Percentiles rank a stretch among this genome's conserved stretches.
Conservation (phyloP, 2,329 filamentous ascomycete species). For the Cucurbitaria berberidis region DNA sequence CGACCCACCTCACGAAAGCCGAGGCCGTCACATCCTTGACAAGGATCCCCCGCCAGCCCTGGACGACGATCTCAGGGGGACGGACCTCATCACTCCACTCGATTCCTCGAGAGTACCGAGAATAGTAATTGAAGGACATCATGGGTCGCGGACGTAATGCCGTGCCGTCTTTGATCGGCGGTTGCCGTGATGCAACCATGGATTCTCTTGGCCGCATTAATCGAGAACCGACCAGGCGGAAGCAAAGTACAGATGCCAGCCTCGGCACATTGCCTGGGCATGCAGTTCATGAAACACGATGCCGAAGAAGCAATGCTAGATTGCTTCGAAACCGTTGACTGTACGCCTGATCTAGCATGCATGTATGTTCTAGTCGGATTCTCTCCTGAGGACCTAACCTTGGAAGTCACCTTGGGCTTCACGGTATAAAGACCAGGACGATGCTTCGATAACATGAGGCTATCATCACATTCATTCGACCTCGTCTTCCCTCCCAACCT, state of each 20-base stretch:
- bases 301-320: constrained; percentile 10
- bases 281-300: neutral
- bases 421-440: neutral
- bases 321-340: constrained; percentile 16
- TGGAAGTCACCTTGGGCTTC: neutral
- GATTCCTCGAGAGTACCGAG: neutral
- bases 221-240: neutral
- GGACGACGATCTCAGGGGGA: neutral
- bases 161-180: constrained; percentile 1
- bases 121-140: constrained; percentile 7
- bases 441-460: neutral
- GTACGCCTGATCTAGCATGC: neutral
- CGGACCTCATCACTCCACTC: neutral
- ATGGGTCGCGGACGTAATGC: neutral
- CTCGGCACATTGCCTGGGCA: neutral
- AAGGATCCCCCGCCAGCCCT: neutral
- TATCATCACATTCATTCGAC: neutral
- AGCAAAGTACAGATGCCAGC: neutral
- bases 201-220: neutral
- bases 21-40: constrained; percentile 1
- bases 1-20: neutral
- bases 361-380: too few relatives aligned
- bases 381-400: too few relatives aligned
- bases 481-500: neutral
- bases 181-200: neutral